Conservation (phyloP, 768 basidiomycete genomes). For the Boletellus ananas region DNA sequence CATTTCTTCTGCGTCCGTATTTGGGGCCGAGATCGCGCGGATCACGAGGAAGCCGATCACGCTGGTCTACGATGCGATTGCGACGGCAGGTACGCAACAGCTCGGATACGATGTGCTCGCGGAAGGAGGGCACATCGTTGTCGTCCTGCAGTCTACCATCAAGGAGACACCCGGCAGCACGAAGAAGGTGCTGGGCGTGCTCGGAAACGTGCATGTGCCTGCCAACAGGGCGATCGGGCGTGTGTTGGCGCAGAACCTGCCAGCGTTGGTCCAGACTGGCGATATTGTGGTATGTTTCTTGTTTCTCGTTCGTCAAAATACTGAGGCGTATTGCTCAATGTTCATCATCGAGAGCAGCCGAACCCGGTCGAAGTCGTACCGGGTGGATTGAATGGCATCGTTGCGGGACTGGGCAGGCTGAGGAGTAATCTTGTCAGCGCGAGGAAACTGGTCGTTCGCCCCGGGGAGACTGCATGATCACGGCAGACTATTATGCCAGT, state of each 20-base stretch:
- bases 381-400: slow-evolving; percentile 36
- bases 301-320: not conserved
- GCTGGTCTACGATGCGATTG: slow-evolving; percentile 27
- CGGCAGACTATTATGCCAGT: no score
- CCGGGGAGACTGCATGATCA: slow-evolving; percentile 27
- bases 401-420: slow-evolving; percentile 31
- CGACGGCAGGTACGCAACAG: slow-evolving; percentile 30
- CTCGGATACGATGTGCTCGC: slow-evolving; percentile 31
- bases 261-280: slow-evolving; percentile 10
- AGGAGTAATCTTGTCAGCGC: slow-evolving; percentile 37
- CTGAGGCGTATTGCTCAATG: not conserved
- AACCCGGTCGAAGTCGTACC: slow-evolving; percentile 30
- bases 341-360: slow-evolving; percentile 2
- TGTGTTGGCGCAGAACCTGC: slow-evolving; percentile 9
- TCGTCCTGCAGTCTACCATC: slow-evolving; percentile 5
- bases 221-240: slow-evolving; percentile 14
- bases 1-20: slow-evolving; percentile 6
- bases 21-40: slow-evolving; percentile 13
- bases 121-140: slow-evolving; percentile 29
- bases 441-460: slow-evolving; percentile 24
- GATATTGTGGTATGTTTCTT: slow-evolving; percentile 13
- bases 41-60: slow-evolving; percentile 11
- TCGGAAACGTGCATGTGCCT: slow-evolving; percentile 11
- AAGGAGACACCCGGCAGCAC: slow-evolving; percentile 12
- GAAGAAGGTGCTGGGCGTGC: slow-evolving; percentile 12